Base-by-base conservation (phyloP, 2,329 filamentous ascomycete genomes). In the Penicillium sp. region DNA sequence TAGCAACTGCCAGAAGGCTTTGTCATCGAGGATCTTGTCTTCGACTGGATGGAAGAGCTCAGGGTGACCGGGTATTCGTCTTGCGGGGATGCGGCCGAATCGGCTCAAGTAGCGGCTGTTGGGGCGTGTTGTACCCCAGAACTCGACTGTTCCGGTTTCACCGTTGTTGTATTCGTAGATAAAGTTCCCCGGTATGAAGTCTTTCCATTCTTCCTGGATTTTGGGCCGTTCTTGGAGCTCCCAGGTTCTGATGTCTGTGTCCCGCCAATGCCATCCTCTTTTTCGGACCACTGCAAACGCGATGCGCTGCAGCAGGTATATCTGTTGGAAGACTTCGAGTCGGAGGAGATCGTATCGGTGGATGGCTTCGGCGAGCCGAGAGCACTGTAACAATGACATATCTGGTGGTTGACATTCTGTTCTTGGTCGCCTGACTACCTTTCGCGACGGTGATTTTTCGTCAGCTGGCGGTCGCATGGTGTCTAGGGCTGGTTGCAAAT, bases 151-250 rank as follows among this genome's bases (percentile, higher is more conserved):
- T 1, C 77, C 77, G 0, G 64, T 66, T 0, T 72, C 28, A 53
- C 60, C 53, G 77, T 77, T 25, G 46, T 41, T 9, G 5, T 73
- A 54, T 14, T 41, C 22, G 48, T 55, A 2, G 4, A 10, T 12
- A 7, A 33, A 31, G 4, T 57, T 53, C 18, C 66, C 64, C 0
- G 72, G 72, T 7, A 81, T 46, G 49, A 80, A 78, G 34, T 70
- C 67, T 11, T 62, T 62, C 66, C 79, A 80, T 58, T 79, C 75
- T 39, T 67, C 61, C n/a, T 80, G 55, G 27, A 77, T 57, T 7
- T 66, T 59, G 1, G 78, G 78, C 3, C 79, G 57, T 1, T 64
- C 48, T 13, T 64, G 58, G 12, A 58, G 56, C 34, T 66, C 57
- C 72, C 70, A 75, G 10, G 36, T 49, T 6, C 53, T 14, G 11